Percentiles rank a stretch among this genome's conserved stretches.
Conservation (phyloP, 1,284 basidiomycete species). For the Leccinum griseonigrum region DNA sequence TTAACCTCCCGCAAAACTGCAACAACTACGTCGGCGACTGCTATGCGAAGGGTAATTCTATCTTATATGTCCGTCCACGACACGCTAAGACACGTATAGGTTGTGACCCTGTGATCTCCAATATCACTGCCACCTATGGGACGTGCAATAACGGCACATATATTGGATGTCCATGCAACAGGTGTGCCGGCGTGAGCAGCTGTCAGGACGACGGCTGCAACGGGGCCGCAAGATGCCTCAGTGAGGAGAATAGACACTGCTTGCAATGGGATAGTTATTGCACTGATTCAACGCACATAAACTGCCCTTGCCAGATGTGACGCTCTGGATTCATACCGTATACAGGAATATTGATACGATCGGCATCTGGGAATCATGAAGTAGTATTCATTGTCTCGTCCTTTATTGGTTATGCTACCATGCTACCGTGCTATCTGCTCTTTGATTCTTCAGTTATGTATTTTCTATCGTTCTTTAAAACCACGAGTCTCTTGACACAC, state of each 20-base stretch:
- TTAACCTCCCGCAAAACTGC: neutral
- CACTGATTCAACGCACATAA: neutral
- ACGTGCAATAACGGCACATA: neutral
- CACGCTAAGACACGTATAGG: neutral
- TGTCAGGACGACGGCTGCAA: neutral
- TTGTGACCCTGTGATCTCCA: neutral
- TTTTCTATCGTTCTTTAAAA: too few species aligned
- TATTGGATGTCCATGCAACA: neutral
- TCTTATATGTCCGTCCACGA: neutral
- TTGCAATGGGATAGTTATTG: neutral
- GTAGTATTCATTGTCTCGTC: too few species aligned
- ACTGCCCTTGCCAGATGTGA: neutral
- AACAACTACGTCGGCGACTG: neutral
- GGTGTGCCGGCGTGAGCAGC: neutral
- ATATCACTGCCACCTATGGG: neutral
- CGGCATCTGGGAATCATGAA: too few species aligned
- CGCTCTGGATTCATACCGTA: too few species aligned
- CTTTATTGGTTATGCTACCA: too few species aligned
- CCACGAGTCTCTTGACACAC: too few species aligned
- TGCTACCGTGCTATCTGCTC: too few species aligned
- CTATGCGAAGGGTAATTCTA: neutral
- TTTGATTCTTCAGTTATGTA: too few species aligned
- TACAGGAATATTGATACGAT: too few species aligned
- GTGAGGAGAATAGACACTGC: neutral
- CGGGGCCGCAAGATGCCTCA: neutral